Conservation (phyloP, 768 basidiomycete genomes). For the Psilocybe subaeruginosa region DNA sequence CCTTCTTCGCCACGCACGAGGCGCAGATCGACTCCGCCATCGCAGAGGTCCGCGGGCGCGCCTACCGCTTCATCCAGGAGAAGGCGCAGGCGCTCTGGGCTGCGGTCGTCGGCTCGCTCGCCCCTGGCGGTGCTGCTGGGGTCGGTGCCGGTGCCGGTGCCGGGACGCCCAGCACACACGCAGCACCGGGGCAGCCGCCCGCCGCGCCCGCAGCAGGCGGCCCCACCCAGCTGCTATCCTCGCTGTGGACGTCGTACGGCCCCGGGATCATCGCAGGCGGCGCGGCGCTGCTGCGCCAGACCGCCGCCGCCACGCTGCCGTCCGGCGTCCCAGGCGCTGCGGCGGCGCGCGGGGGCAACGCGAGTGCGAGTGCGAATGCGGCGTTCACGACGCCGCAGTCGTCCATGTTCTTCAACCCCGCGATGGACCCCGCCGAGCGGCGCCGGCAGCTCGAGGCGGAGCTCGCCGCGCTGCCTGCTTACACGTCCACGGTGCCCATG, state of each 20-base stretch:
- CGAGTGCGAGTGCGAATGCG: constrained; percentile 17
- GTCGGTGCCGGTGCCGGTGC: constrained; percentile 3
- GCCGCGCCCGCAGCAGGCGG: constrained; percentile 61
- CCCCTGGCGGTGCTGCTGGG: constrained; percentile 26
- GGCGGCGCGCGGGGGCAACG: not conserved
- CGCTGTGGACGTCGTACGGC: constrained; percentile 80
- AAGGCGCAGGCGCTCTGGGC: constrained; percentile 70
- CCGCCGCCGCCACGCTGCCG: constrained; percentile 43
- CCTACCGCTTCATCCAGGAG: constrained; percentile 69
- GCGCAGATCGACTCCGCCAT: constrained; percentile 82
- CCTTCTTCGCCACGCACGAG: constrained; percentile 85
- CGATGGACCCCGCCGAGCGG: constrained; percentile 24
- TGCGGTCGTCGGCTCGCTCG: constrained; percentile 51
- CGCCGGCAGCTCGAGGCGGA: constrained; percentile 61
- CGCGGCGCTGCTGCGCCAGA: constrained; percentile 60
- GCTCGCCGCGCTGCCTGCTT: constrained; percentile 48
- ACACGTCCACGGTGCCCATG: constrained; percentile 24
- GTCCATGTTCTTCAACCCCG: constrained; percentile 22
- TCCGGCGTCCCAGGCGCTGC: constrained; percentile 18
- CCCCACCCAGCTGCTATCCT: constrained; percentile 64
- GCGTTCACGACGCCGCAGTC: constrained; percentile 27
- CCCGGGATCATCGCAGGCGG: constrained; percentile 72
- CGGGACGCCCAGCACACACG: not conserved
- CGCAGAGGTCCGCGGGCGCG: constrained; percentile 58
- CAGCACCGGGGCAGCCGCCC: constrained; percentile 28